phyloP scores from a whole-genome alignment of 1,284 basidiomycete genomes.

The Paramarasmius palmivorus region DNA sequence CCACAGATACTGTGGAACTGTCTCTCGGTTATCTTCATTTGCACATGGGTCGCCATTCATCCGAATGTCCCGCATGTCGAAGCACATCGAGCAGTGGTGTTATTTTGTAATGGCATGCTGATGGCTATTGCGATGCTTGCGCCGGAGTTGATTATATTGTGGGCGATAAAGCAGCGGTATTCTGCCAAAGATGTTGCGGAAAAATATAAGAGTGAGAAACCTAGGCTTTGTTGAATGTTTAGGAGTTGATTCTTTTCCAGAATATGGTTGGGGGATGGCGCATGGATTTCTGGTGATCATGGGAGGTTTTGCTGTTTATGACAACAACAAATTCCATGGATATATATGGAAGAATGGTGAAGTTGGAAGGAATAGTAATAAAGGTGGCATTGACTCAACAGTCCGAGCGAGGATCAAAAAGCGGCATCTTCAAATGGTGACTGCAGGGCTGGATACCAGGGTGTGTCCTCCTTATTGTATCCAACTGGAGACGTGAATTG shows the following conservation, averaged over 20 bases:
- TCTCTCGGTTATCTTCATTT: slow-evolving; percentile 30
- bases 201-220: slow-evolving; percentile 11
- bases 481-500: too few species aligned
- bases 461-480: too few species aligned
- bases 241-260: background rate
- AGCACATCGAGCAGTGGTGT: background rate
- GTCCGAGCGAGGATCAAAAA: too few species aligned
- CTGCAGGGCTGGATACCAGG: too few species aligned
- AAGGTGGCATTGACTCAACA: too few species aligned
- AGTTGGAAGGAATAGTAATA: too few species aligned
- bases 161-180: slow-evolving; percentile 27
- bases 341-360: background rate
- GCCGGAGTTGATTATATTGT: slow-evolving; percentile 26
- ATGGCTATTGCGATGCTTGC: slow-evolving; percentile 25
- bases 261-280: background rate
- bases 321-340: background rate
- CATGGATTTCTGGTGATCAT: background rate
- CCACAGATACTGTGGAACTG: slow-evolving; percentile 29
- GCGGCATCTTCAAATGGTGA: too few species aligned
- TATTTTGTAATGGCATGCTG: slow-evolving; percentile 12
- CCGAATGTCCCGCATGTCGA: slow-evolving; percentile 28
- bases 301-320: background rate
- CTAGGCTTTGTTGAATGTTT: background rate
- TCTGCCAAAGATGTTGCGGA: slow-evolving; percentile 14
- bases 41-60: slow-evolving; percentile 34